Base-by-base conservation (phyloP, 768 basidiomycete genomes). In the Dioszegia crocea region DNA sequence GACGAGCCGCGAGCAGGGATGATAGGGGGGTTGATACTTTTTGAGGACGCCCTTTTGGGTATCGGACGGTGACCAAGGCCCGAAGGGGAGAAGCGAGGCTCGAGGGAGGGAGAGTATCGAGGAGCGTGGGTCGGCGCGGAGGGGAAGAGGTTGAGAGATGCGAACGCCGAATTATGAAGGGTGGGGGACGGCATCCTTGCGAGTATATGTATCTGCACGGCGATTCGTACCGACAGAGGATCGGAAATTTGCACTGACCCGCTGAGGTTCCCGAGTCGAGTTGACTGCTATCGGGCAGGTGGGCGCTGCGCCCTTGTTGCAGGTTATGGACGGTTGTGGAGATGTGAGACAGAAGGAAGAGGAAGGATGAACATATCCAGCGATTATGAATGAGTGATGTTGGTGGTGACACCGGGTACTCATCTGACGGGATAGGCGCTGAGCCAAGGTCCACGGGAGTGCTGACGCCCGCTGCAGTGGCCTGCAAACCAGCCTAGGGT, bases 81-180 rank as follows among this genome's bases (percentile, higher is more conserved):
- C 11, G 39, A 12, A 27, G 30, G 52, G 41, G 17, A 26, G 12
- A 10, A 30, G 38, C 19, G 39, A 27, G 52, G 51, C 11, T 36
- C 19, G 21, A 52, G 21, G 6, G 55, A 48, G 19, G 54, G 40
- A 6, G 51, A 48, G 56, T 36, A 10, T 33, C 57, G 47, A 61
- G 39, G 60, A 51, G 26, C 44, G 27, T 33, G 44, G 29, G 40
- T 58, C n/a, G 57, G 64, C 39, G 50, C 36, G 16, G 59, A 33
- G 16, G 58, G 55, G 48, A 67, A 67, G 38, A 61, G 63, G 54
- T 67, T 62, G 48, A 59, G 52, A 23, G 60, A 58, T 6, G 62
- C 45, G 51, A 67, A 67, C 24, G 62, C 63, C 16, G 65, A 67
- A 57, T 67, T 67, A 43, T 23, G 27, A 11, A 67, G 50, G 5